These are phyloP conservation scores for Amyloporia xantha DNA, from an alignment of 768 basidiomycete genomes.

Conservation along the genomic window DNA sequence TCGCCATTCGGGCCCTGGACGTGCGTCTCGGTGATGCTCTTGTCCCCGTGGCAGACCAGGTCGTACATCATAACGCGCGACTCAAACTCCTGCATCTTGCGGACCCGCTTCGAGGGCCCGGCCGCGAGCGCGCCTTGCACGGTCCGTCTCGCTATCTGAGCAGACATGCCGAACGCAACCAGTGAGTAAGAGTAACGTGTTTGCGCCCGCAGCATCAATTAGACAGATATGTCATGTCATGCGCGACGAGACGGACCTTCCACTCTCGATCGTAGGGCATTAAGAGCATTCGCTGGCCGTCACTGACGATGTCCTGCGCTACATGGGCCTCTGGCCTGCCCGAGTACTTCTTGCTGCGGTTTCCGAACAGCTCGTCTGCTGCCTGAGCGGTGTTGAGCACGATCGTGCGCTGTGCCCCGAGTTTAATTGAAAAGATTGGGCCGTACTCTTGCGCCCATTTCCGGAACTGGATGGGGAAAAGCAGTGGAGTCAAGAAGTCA, in stretches of 20 bases:
- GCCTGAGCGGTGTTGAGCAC: slow-evolving; percentile 16
- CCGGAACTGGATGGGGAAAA: slow-evolving; percentile 21
- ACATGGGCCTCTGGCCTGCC: slow-evolving; percentile 24
- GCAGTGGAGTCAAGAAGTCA: not conserved
- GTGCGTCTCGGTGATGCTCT: not conserved
- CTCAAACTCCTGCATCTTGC: slow-evolving; percentile 23
- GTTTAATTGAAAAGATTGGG: slow-evolving; percentile 21
- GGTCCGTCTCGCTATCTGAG: slow-evolving; percentile 18
- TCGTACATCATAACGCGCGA: slow-evolving; percentile 22
- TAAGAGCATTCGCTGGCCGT: slow-evolving; percentile 24
- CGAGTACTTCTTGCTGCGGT: slow-evolving; percentile 23
- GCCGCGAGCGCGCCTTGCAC: slow-evolving; percentile 21
- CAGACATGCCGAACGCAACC: not conserved
- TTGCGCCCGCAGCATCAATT: not conserved
- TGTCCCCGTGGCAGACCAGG: slow-evolving; percentile 14
- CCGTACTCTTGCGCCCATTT: slow-evolving; percentile 27
- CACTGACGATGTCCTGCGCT: slow-evolving; percentile 26
- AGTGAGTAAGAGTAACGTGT: not conserved
- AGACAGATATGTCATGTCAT: not conserved
- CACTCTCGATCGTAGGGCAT: slow-evolving; percentile 24
- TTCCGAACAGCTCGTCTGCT: slow-evolving; percentile 18
- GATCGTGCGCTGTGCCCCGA: slow-evolving; percentile 16
- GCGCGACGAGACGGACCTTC: slow-evolving; percentile 21
- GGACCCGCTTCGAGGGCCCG: slow-evolving; percentile 20
- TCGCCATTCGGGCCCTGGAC: not conserved